Evolutionary conservation across 1,139 yeast species (phyloP), one percentile per base, ranked within the genome.

Genomic region (Lodderomyces margitis): DNA sequence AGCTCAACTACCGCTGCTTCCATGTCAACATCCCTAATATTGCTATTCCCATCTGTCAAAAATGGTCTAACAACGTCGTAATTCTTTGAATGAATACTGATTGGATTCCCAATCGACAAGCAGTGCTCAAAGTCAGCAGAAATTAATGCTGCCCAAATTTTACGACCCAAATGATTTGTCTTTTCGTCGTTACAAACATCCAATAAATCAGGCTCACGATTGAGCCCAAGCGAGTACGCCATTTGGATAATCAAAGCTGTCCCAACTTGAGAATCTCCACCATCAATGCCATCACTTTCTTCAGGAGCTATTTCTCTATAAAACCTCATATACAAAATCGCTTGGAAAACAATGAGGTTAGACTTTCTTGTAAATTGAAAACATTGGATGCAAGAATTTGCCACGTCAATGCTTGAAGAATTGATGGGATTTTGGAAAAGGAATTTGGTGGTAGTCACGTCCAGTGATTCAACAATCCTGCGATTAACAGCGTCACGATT

Each of bases 231-330:
- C 3, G 70, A 58, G 35, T 61, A 59, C 0, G 77, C 76, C 59
- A 67, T 66, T 41, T 70, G 68, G 5, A 63, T 51, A n/a, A 76
- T 45, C 28, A 70, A 44, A 0, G 73, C 74, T 34, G 59, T 64
- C 46, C 58, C 60, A 1, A 67, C 58, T 37, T 58, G 61, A 0
- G 75, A 64, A 47, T 70, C 79, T 1, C 69, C 70, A 7, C 73
- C 73, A 48, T 68, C 74, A 1, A 67, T 70, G 11, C 50, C 53
- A 45, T 69, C 72, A 15, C 79, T 77, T 47, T 74, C 78, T 47
- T 75, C 80, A 1, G 80, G 80, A 0, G 80, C 77, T 40, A 54
- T 59, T 17, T 60, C 57, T 24, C 70, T 69, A 46, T 77, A 77
- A n/a, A 74, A 57, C 33, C 76, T 59, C 63, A 75, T 63, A 46